Evolutionary conservation across 2,329 filamentous ascomycete genomes (phyloP).

Genomic region (Metarhizium sp.): DNA sequence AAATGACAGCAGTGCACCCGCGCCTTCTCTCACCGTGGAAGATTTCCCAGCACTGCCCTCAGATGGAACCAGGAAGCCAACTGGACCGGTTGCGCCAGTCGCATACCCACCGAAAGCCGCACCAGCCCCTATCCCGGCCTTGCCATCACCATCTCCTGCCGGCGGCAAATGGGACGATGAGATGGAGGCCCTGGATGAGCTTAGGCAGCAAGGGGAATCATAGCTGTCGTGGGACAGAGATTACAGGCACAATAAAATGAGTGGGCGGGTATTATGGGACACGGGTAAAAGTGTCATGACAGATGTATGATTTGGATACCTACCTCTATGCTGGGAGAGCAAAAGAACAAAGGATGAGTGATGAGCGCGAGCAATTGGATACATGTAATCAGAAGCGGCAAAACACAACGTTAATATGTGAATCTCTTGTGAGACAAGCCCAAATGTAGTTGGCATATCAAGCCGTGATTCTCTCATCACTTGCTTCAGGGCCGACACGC

Average conservation of each 20-base stretch:
- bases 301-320: neutral
- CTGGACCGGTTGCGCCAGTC: slow-evolving; percentile 7
- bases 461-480: neutral
- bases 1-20: neutral
- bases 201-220: slow-evolving; percentile 11
- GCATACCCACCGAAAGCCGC: slow-evolving; percentile 1
- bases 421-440: too few relatives aligned
- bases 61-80: slow-evolving; percentile 15
- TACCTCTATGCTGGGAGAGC: neutral
- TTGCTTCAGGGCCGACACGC: neutral
- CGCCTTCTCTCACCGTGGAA: slow-evolving; percentile 17
- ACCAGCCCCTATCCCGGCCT: slow-evolving; percentile 9
- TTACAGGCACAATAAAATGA: neutral
- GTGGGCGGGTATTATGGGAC: neutral
- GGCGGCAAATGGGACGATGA: slow-evolving; percentile 48
- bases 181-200: slow-evolving; percentile 41
- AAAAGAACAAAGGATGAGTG: neutral
- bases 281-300: neutral
- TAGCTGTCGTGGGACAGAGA: neutral
- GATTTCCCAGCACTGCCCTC: slow-evolving; percentile 28
- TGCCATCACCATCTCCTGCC: slow-evolving; percentile 18
- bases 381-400: neutral
- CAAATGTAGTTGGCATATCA: neutral
- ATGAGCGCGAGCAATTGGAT: neutral
- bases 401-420: too few relatives aligned